phyloP scores from a whole-genome alignment of 305 asterid species.

The Withania somnifera region DNA sequence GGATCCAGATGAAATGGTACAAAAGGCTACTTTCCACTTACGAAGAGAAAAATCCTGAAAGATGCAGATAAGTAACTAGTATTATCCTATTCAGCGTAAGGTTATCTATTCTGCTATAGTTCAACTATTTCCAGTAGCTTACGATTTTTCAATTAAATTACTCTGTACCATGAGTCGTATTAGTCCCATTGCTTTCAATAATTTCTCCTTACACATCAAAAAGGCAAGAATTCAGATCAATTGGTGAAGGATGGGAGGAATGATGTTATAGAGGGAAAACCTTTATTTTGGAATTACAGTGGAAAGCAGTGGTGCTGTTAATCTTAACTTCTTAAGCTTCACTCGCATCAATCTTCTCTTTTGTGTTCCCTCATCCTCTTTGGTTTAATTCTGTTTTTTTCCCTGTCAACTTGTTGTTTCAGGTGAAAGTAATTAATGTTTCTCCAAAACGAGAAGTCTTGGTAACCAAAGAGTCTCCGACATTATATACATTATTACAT shows the following conservation, averaged over 20 bases:
- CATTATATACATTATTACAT: background rate
- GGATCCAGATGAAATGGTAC: no score
- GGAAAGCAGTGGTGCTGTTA: background rate
- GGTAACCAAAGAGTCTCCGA: background rate
- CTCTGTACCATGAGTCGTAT: background rate
- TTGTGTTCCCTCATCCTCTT: background rate
- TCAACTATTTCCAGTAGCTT: background rate
- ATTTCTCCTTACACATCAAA: background rate
- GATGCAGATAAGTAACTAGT: background rate
- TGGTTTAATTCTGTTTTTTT: background rate
- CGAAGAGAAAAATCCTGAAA: background rate
- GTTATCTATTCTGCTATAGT: background rate
- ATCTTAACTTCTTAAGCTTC: background rate
- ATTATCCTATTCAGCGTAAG: background rate
- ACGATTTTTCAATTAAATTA: background rate
- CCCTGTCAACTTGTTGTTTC: background rate
- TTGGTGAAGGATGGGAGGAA: background rate
- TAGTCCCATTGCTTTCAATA: background rate
- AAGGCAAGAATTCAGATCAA: background rate
- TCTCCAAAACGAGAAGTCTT: background rate
- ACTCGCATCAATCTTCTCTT: background rate
- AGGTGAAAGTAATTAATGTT: background rate
- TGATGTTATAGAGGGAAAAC: background rate
- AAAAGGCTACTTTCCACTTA: background rate
- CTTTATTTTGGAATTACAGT: background rate